Evolutionary conservation across 805 yeast species (phyloP), one percentile per base, ranked within the genome.

Genomic region (Dipodascopsis tothii): DNA sequence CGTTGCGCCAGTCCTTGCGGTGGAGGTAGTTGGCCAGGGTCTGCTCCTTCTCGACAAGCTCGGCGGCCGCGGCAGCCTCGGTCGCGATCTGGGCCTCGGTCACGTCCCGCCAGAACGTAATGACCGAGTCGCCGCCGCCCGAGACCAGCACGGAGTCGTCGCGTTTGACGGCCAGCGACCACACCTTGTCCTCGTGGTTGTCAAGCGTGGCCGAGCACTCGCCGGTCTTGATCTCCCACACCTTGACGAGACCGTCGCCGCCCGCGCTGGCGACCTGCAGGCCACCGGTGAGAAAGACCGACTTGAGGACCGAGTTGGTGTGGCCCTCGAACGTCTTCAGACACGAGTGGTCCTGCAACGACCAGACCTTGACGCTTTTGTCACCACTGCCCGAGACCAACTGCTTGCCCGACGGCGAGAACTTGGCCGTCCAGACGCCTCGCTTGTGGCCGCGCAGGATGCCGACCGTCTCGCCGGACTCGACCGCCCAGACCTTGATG

Each of bases 91-190:
- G 74, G 9, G 9, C 30, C 42, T 80, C 87, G 1, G 95, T 84
- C 56, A 81, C 79, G 63, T 92, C 97, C 43, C 70, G 70, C 98
- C 98, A 92, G 33, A 85, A 70, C 40, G 85, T 82, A 52, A 92
- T 75, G 21, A 85, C 80, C 43, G 96, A 95, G 63, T 92, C 97
- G 1, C 96, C 96, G 63, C 92, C 97, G 0, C 96, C 97, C 46
- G 84, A 77, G 0, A 85, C 75, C 45, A 92, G 72, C 45, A 73
- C 72, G 16, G 73, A 73, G 21, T 94, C 90, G 55, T 80, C 83
- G 28, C 76, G 66, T 48, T 76, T 71, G 1, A 73, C 68, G 44
- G 82, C 78, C 42, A 92, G 63, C 0, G 96, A 84, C 99, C 98
- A 92, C 39, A 92, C 85, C 66, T 95, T 78, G 62, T 90, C 92